Conservation (phyloP, 2,329 filamentous ascomycete species). For the Botrytis squamosa region DNA sequence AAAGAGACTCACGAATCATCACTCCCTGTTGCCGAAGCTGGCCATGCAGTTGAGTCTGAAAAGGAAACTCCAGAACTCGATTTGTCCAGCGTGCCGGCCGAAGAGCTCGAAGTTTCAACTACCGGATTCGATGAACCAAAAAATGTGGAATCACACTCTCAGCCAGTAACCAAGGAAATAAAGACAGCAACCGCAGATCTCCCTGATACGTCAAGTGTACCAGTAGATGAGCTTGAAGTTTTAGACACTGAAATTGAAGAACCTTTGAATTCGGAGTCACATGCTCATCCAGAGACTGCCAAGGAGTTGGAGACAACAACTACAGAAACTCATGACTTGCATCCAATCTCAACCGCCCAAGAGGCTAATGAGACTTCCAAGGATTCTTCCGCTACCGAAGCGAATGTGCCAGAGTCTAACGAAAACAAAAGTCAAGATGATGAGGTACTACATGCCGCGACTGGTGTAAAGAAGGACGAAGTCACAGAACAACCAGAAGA, state of each 20-base stretch:
- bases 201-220: neutral
- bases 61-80: neutral
- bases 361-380: neutral
- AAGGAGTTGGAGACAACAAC: neutral
- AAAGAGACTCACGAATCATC: neutral
- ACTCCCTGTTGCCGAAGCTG: neutral
- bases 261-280: neutral
- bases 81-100: neutral
- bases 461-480: neutral
- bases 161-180: neutral
- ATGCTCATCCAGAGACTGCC: neutral
- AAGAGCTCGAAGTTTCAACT: constrained; percentile 14
- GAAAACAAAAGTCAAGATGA: neutral
- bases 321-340: neutral
- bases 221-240: constrained; percentile 4
- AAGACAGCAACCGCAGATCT: neutral
- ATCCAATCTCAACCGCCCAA: neutral
- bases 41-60: neutral
- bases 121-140: neutral
- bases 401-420: neutral
- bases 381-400: neutral
- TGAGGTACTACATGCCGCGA: neutral
- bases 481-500: neutral
- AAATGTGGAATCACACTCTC: neutral
- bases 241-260: neutral